phyloP scores from a whole-genome alignment of 345 rosid genomes.

The Turritis glabra region DNA sequence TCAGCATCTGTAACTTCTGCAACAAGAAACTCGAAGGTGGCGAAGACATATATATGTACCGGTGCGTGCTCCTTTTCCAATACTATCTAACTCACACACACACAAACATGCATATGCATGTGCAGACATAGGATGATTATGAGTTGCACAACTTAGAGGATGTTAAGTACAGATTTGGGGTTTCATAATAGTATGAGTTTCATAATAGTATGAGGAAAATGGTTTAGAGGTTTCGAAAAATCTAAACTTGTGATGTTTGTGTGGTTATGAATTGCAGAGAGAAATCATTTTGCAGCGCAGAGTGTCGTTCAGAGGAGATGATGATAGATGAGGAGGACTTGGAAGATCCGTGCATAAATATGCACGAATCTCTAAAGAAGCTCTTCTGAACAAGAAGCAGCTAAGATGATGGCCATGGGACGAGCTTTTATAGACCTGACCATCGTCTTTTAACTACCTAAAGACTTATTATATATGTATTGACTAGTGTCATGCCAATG shows the following conservation, averaged over 20 bases:
- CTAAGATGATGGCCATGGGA: slow-evolving; percentile 27
- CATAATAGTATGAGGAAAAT: background rate
- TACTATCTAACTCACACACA: background rate
- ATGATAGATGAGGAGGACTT: slow-evolving; percentile 55
- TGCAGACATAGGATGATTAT: background rate
- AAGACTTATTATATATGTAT: slow-evolving; percentile 33
- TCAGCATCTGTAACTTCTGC: slow-evolving; percentile 74
- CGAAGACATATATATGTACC: slow-evolving; percentile 76
- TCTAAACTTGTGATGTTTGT: slow-evolving; percentile 20
- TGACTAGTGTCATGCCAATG: slow-evolving; percentile 38
- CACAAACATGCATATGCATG: background rate
- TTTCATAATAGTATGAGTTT: background rate
- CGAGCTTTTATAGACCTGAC: slow-evolving; percentile 44
- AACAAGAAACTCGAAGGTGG: slow-evolving; percentile 62
- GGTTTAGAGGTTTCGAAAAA: background rate
- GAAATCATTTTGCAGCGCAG: slow-evolving; percentile 75
- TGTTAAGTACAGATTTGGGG: background rate
- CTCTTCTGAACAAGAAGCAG: slow-evolving; percentile 30
- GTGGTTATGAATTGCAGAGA: slow-evolving; percentile 53
- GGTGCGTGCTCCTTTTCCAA: slow-evolving; percentile 47
- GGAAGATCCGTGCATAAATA: slow-evolving; percentile 29
- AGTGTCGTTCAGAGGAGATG: slow-evolving; percentile 71
- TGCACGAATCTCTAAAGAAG: slow-evolving; percentile 32
- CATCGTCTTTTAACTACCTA: slow-evolving; percentile 31
- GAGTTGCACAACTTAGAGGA: background rate